These are phyloP conservation scores for Phyllachora maydis DNA, from an alignment of 2,329 filamentous ascomycete genomes.

Conservation along the genomic window DNA sequence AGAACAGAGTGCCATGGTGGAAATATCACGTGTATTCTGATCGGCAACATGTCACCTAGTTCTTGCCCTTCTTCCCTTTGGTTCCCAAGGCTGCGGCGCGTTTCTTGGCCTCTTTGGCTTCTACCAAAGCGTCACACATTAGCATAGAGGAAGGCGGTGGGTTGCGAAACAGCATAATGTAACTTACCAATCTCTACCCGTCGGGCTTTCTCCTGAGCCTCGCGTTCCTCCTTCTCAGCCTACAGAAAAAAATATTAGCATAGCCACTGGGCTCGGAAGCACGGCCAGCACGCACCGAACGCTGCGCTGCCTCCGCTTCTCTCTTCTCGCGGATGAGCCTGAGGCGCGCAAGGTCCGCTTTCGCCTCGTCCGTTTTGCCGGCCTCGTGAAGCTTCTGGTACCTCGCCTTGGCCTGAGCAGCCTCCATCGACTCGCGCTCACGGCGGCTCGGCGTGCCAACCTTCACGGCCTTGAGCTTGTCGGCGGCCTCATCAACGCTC, in stretches of 20 bases:
- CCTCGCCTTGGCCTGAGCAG: constrained; percentile 69
- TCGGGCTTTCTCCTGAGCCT: constrained; percentile 26
- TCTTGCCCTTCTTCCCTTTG: constrained; percentile 18
- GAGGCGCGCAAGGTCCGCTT: constrained; percentile 70
- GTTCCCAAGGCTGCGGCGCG: constrained; percentile 27
- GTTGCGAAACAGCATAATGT: too few relatives aligned
- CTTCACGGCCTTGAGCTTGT: not conserved
- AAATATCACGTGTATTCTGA: too few relatives aligned
- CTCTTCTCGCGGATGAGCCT: constrained; percentile 68
- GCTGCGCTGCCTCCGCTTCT: constrained; percentile 62
- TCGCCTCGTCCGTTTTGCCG: constrained; percentile 92
- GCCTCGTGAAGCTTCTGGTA: constrained; percentile 85
- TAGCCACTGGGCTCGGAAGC: too few relatives aligned
- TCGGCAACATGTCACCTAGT: constrained; percentile 3
- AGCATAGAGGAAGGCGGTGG: too few relatives aligned
- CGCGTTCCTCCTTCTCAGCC: constrained; percentile 37
- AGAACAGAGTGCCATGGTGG: too few relatives aligned
- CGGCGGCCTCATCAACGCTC: constrained; percentile 9
- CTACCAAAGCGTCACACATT: too few relatives aligned
- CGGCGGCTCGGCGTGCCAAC: constrained; percentile 20
- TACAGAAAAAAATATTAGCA: too few relatives aligned
- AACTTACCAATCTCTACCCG: constrained; percentile 26
- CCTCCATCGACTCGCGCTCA: constrained; percentile 59
- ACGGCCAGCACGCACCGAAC: constrained; percentile 53
- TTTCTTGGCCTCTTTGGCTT: constrained; percentile 33